These are phyloP conservation scores for Carpinus viminea DNA, from an alignment of 306 rosid species.

Conservation along the genomic window DNA sequence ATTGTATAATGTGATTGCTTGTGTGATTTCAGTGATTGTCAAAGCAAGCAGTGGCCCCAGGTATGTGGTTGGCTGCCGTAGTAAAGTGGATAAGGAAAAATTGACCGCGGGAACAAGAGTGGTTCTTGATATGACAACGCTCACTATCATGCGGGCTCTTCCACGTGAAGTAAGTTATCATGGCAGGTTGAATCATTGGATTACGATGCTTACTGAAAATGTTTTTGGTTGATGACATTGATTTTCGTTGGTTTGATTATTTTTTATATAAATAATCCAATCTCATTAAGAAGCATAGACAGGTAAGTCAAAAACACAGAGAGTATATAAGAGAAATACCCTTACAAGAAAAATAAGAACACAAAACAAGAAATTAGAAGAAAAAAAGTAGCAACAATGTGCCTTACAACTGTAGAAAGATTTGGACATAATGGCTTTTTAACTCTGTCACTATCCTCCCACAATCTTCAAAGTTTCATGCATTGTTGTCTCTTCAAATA, in stretches of 20 bases:
- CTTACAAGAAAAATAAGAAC: too few species aligned
- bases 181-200: conserved; percentile 5
- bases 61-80: conserved; percentile 93
- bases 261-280: too few species aligned
- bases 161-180: conserved; percentile 78
- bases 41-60: conserved; percentile 95
- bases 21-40: conserved; percentile 73
- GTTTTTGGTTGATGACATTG: conserved; percentile 16
- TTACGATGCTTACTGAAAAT: neutral
- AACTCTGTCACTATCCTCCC: too few species aligned
- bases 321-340: too few species aligned
- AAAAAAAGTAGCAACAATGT: too few species aligned
- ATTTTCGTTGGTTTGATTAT: neutral
- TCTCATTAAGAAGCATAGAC: too few species aligned
- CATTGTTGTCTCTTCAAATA: too few species aligned
- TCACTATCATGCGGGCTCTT: conserved; percentile 93
- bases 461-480: too few species aligned
- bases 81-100: conserved; percentile 90
- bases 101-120: conserved; percentile 89
- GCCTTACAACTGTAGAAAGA: too few species aligned
- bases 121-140: conserved; percentile 92
- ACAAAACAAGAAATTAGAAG: too few species aligned
- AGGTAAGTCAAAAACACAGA: too few species aligned
- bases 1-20: conserved; percentile 29
- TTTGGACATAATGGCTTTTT: too few species aligned